phyloP scores from a whole-genome alignment of 345 rosid species.

The Citrus inodora region DNA sequence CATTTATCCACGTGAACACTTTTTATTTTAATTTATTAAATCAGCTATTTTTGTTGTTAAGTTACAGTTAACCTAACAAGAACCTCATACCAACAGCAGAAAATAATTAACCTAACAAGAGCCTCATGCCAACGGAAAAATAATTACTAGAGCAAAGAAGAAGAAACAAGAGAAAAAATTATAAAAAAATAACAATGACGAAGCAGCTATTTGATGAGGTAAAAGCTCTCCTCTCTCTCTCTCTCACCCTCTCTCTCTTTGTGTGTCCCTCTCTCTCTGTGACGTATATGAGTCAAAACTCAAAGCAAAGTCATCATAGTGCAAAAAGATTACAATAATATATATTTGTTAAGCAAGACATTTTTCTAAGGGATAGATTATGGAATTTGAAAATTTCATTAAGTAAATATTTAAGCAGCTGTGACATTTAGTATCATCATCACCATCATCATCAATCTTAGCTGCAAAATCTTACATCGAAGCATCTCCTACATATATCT shows the following conservation, averaged over 20 bases:
- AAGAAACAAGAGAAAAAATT: neutral
- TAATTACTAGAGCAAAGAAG: neutral
- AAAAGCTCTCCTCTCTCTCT: neutral
- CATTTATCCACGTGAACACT: neutral
- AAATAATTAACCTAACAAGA: constrained; percentile 35
- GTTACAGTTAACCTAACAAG: constrained; percentile 47
- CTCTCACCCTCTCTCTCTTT: neutral
- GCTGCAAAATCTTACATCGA: neutral
- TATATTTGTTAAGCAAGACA: neutral
- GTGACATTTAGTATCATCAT: neutral
- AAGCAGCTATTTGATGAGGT: constrained; percentile 1
- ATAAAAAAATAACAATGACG: neutral
- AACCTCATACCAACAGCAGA: constrained; percentile 12
- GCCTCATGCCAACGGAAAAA: constrained; percentile 10
- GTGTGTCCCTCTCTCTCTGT: neutral
- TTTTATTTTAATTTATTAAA: constrained; percentile 8
- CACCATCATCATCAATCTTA: neutral
- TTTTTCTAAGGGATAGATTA: neutral
- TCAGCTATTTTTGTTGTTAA: constrained; percentile 21
- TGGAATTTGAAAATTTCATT: neutral
- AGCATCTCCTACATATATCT: neutral
- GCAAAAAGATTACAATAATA: neutral
- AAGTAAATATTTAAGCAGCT: neutral
- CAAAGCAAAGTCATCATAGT: constrained; percentile 3
- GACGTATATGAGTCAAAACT: constrained; percentile 2